These are phyloP conservation scores for Periconia sp. DNA, from an alignment of 2,329 filamentous ascomycete genomes.

Conservation along the genomic window DNA sequence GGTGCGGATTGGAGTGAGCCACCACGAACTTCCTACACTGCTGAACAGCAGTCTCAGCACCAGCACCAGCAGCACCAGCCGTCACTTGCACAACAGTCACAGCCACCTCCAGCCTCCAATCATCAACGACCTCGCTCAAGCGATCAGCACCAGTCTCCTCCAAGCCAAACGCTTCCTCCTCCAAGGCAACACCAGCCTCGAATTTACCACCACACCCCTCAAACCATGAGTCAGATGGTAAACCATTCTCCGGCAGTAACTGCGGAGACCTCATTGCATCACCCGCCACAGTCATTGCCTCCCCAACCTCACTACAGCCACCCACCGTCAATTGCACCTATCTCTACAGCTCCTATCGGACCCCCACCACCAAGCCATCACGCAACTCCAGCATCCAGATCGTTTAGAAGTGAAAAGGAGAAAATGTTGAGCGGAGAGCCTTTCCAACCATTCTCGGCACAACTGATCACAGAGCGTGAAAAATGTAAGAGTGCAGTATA, in stretches of 20 bases:
- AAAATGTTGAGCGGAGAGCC: slow-evolving; percentile 81
- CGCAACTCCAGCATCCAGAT: slow-evolving; percentile 21
- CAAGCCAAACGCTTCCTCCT: slow-evolving; percentile 16
- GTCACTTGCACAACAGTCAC: slow-evolving; percentile 23
- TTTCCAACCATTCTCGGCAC: slow-evolving; percentile 78
- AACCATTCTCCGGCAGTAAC: slow-evolving; percentile 23
- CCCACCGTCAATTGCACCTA: slow-evolving; percentile 20
- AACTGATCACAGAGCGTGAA: slow-evolving; percentile 81
- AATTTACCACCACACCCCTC: slow-evolving; percentile 33
- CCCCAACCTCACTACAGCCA: slow-evolving; percentile 33
- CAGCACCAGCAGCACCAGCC: background rate
- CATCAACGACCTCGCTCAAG: slow-evolving; percentile 24
- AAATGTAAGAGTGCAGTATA: slow-evolving; percentile 79
- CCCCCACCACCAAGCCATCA: slow-evolving; percentile 26
- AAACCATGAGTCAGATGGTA: slow-evolving; percentile 30
- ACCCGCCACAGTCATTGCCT: slow-evolving; percentile 29
- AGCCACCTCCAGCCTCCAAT: slow-evolving; percentile 12
- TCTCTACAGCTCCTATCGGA: slow-evolving; percentile 14
- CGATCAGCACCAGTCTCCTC: slow-evolving; percentile 24
- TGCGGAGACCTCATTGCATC: slow-evolving; percentile 47
- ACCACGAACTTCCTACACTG: slow-evolving; percentile 23
- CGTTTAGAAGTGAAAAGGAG: slow-evolving; percentile 71
- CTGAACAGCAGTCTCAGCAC: slow-evolving; percentile 16
- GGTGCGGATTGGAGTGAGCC: slow-evolving; percentile 23
- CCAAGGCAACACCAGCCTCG: slow-evolving; percentile 32